These are phyloP conservation scores for Beauveria rudraprayagi DNA, from an alignment of 2,329 filamentous ascomycete species.

Conservation along the genomic window DNA sequence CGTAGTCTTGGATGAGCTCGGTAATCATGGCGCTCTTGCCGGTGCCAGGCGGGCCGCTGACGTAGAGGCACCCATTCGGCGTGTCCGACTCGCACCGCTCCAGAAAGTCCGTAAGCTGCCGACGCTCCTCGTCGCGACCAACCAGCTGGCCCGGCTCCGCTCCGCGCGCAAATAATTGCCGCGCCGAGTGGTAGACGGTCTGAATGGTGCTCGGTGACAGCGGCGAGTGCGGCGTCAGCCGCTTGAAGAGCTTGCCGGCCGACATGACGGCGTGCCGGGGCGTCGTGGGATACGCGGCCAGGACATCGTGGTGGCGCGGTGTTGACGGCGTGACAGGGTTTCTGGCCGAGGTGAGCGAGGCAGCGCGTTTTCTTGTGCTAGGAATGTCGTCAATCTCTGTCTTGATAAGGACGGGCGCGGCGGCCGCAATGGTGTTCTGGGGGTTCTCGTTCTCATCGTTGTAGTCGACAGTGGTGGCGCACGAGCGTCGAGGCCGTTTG, in stretches of 20 bases:
- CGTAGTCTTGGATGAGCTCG: constrained; percentile 60
- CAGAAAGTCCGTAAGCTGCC: constrained; percentile 63
- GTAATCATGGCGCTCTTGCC: constrained; percentile 93
- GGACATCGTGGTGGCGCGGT: constrained; percentile 70
- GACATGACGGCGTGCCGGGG: constrained; percentile 79
- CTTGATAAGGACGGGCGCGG: constrained; percentile 29
- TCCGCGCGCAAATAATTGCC: constrained; percentile 78
- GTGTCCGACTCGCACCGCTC: constrained; percentile 50
- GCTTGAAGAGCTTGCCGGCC: constrained; percentile 64
- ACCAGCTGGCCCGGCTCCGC: constrained; percentile 67
- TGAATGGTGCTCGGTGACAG: constrained; percentile 58
- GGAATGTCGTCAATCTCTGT: constrained; percentile 31
- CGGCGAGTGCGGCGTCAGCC: constrained; percentile 70
- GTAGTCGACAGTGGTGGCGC: constrained; percentile 34
- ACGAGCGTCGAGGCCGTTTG: constrained; percentile 38
- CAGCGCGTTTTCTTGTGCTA: constrained; percentile 19
- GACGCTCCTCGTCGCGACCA: constrained; percentile 62
- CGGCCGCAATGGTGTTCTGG: constrained; percentile 25
- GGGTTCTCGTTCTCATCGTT: constrained; percentile 62
- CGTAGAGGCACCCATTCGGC: constrained; percentile 77
- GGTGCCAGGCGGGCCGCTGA: constrained; percentile 91
- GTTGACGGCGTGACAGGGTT: constrained; percentile 62
- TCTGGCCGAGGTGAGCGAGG: constrained; percentile 28
- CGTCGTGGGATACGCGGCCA: constrained; percentile 64
- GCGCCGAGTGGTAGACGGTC: constrained; percentile 79